Conservation (phyloP, 257 asterid species). For the Nicotiana tabacum region DNA sequence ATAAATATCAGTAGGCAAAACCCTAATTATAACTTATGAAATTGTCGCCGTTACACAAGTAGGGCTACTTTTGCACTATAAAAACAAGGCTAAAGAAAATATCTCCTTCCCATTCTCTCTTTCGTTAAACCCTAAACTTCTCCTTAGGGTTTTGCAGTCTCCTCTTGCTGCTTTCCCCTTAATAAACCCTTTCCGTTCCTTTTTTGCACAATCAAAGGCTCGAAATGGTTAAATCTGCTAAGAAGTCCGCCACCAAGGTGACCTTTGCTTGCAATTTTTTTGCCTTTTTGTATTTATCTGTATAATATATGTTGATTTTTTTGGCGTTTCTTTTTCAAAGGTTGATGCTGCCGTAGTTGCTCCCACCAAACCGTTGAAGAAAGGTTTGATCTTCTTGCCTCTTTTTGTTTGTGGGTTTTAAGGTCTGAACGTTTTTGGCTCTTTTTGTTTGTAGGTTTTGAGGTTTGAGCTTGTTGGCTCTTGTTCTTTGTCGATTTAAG, state of each 20-base stretch:
- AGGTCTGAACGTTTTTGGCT: not conserved
- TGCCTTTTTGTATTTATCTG: not conserved
- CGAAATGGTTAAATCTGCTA: constrained; percentile 32
- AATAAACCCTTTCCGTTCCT: not conserved
- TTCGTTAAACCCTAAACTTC: constrained; percentile 21
- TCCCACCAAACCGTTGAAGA: constrained; percentile 46
- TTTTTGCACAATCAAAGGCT: not conserved
- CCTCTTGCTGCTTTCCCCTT: not conserved
- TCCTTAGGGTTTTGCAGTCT: constrained; percentile 21
- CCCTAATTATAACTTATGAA: constrained; percentile 4
- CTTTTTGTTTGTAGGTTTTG: not conserved
- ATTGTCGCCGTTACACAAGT: constrained; percentile 1
- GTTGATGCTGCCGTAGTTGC: constrained; percentile 28
- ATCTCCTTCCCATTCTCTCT: not conserved
- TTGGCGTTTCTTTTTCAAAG: constrained; percentile 9
- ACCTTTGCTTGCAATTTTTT: not conserved
- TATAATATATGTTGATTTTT: not conserved
- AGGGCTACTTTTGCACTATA: not conserved
- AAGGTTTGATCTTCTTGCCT: constrained; percentile 27
- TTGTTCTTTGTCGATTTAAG: not conserved
- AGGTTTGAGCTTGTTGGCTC: not conserved
- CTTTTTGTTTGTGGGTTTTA: not conserved
- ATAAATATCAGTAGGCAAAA: not conserved
- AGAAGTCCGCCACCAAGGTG: constrained; percentile 32
- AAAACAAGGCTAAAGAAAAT: not conserved